Percentiles rank a stretch among this genome's conserved stretches.
Evolutionary conservation across 2,329 filamentous ascomycete species (phyloP).

Genomic region (Parastagonospora nodorum): DNA sequence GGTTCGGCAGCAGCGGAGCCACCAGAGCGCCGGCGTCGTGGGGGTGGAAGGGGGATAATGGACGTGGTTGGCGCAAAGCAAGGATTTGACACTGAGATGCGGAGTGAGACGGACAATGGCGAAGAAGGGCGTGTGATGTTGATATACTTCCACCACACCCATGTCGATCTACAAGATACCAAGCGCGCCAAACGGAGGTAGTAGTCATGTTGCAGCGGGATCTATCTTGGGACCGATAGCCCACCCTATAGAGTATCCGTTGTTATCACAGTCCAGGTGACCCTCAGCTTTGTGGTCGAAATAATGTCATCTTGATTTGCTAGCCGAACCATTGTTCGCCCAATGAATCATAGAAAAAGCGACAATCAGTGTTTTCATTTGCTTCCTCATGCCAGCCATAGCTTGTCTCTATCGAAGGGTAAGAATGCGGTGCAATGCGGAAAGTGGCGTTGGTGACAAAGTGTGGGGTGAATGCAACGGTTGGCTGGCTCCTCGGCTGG

Average conservation of each 20-base stretch:
- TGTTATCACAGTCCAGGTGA: constrained; percentile 17
- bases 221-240: constrained; percentile 27
- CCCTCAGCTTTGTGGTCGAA: constrained; percentile 7
- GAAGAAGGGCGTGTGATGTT: constrained; percentile 26
- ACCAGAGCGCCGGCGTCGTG: constrained; percentile 28
- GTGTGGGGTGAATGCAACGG: constrained; percentile 32
- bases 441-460: constrained; percentile 26
- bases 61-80: constrained; percentile 27
- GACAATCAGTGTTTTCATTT: too few relatives aligned
- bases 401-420: background rate
- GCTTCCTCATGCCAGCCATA: constrained; percentile 1
- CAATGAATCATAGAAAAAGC: too few relatives aligned
- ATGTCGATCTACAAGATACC: constrained; percentile 18
- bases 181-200: constrained; percentile 29
- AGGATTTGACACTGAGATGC: constrained; percentile 16
- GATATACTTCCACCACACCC: constrained; percentile 43
- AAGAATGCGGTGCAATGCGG: constrained; percentile 5
- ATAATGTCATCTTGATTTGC: too few relatives aligned
- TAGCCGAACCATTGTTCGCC: constrained; percentile 8
- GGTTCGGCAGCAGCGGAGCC: constrained; percentile 31
- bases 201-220: constrained; percentile 33
- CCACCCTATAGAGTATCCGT: constrained; percentile 13
- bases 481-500: constrained; percentile 31
- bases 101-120: constrained; percentile 6
- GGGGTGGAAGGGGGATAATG: constrained; percentile 25